Base-by-base conservation (phyloP, 31 red algal species). In the Asparagopsis taxiformis region DNA sequence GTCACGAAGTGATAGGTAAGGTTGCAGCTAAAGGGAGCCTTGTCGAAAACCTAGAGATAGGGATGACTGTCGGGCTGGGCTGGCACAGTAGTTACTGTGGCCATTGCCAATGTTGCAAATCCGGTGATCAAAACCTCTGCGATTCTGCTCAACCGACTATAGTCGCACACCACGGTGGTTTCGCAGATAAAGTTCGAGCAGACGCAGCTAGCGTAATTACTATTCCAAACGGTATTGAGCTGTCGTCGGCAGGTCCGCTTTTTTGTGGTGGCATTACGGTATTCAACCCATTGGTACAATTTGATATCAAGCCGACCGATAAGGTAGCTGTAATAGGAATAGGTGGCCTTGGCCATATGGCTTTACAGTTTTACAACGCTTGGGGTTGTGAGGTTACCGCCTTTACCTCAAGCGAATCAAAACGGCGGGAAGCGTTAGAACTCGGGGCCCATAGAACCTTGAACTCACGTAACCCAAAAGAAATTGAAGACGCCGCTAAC, bases 1-100 rank as follows among this genome's bases (percentile, higher is more conserved):
- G 84, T 5, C 84, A 89, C 62, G 84, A 89, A 35, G 84, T 89
- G n/a, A 65, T 84, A 19, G 84, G 84, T 1, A 88, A 31, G 37
- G 74, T 89, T 2, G 35, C 41, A 3, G 31, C 31, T 48, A 7
- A 37, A 5, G 84, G 84, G 9, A 3, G 15, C 8, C 35, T 4
- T 67, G 54, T 82, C 2, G 51, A 25, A 2, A 71, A 89, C 34
- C 72, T 89, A 53, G 48, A 85, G 51, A 46, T 72, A 31, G 84
- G 84, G 33, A 77, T 68, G 39, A 1, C 41, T 1, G 84, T 85
- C n/a, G 84, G 79, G 3, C 59, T 89, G 19, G 84, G 84, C 1
- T 85, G 79, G 51, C 55, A 58, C 19, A 51, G 56, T 21, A 51
- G 69, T n/a, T 55, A 29, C 29, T 89, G 84, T 44, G 38, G 51